These are phyloP conservation scores for Penicillium tannophilum DNA, from an alignment of 495 filamentous ascomycete genomes.

Conservation along the genomic window DNA sequence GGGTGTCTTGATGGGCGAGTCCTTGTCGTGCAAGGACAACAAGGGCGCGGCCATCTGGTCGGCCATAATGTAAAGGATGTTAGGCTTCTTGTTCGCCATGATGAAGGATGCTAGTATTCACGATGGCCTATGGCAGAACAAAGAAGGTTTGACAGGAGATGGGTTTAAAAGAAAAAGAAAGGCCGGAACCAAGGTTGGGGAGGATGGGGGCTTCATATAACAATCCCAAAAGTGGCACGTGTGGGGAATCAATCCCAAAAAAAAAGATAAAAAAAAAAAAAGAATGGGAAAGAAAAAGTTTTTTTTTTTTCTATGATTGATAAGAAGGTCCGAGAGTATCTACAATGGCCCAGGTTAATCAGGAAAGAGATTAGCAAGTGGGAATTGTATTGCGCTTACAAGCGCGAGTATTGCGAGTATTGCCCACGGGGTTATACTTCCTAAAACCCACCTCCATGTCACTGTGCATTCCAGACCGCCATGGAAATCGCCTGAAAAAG, in stretches of 20 bases:
- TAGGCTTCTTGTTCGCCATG: constrained; percentile 58
- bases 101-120: constrained; percentile 6
- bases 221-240: constrained; percentile 12
- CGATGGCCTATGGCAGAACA: neutral
- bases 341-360: constrained; percentile 9
- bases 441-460: neutral
- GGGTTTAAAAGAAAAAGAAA: constrained; percentile 2
- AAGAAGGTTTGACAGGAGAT: constrained; percentile 7
- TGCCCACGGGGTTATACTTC: neutral
- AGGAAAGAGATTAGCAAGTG: constrained; percentile 12
- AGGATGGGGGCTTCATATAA: constrained; percentile 7
- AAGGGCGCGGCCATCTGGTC: constrained; percentile 88
- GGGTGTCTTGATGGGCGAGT: constrained; percentile 81
- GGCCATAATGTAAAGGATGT: constrained; percentile 88
- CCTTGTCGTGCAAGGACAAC: constrained; percentile 79
- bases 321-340: constrained; percentile 7
- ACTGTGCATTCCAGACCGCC: neutral
- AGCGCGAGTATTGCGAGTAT: constrained; percentile 3
- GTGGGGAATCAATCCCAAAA: constrained; percentile 17
- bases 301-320: constrained; percentile 8
- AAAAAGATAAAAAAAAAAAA: constrained; percentile 10
- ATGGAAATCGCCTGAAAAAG: neutral
- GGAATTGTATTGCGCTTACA: constrained; percentile 9
- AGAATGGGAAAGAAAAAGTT: constrained; percentile 12
- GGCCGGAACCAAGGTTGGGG: constrained; percentile 6